phyloP scores from a whole-genome alignment of 2,329 filamentous ascomycete species.

The Fusarium phyllophilum region DNA sequence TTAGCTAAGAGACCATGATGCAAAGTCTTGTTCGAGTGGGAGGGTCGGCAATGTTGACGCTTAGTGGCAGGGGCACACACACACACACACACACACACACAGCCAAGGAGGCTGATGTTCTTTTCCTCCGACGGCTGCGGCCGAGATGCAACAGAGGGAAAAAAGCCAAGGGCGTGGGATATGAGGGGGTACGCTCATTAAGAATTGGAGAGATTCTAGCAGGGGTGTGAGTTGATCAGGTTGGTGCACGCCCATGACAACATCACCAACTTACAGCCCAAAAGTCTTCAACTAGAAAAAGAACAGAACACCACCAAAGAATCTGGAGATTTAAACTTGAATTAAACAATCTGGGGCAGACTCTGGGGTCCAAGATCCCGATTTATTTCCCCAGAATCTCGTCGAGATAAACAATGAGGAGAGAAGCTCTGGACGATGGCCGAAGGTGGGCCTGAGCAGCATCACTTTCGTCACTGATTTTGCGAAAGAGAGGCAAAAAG shows the following conservation, averaged over 20 bases:
- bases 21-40: not conserved
- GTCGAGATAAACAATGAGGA: slow-evolving; percentile 8
- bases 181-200: slow-evolving; percentile 15
- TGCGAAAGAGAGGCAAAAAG: slow-evolving; percentile 4
- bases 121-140: slow-evolving; percentile 32
- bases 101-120: not conserved
- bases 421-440: slow-evolving; percentile 30
- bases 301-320: not conserved
- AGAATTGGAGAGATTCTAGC: slow-evolving; percentile 30
- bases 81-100: not conserved
- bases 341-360: slow-evolving; percentile 21
- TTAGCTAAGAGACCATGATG: slow-evolving; percentile 12
- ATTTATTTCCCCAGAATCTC: slow-evolving; percentile 30
- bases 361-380: slow-evolving; percentile 34
- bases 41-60: not conserved
- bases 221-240: slow-evolving; percentile 6
- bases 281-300: slow-evolving; percentile 1
- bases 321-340: slow-evolving; percentile 31
- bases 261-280: slow-evolving; percentile 3
- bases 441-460: slow-evolving; percentile 26
- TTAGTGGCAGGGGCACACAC: slow-evolving; percentile 1
- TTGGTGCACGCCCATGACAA: slow-evolving; percentile 12
- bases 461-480: slow-evolving; percentile 24
- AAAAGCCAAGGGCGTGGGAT: slow-evolving; percentile 2
- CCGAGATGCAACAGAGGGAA: slow-evolving; percentile 28